A percentile compares a stretch with the other conserved stretches of the same genome.
Conservation (phyloP, 192 early-diverging fungal genomes). For the Phycomyces blakesleeanus region DNA sequence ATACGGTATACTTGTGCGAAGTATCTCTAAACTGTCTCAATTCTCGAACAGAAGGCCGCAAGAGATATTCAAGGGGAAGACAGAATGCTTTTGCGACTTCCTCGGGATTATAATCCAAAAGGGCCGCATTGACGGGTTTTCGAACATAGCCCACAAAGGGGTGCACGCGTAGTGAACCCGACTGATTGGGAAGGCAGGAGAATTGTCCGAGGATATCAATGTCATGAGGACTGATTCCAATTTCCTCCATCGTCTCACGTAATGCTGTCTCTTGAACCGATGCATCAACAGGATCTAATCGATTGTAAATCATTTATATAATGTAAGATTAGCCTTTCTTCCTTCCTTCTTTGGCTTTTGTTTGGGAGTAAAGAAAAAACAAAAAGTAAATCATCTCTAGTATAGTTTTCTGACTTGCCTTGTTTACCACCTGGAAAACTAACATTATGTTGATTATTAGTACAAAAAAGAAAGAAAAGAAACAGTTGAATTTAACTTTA, state of each 20-base stretch:
- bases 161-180: slow-evolving; percentile 52
- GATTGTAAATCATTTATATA: background rate
- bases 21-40: slow-evolving; percentile 51
- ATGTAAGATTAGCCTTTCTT: slow-evolving; percentile 10
- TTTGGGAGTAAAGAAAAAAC: no score
- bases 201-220: slow-evolving; percentile 63
- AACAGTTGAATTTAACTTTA: no score
- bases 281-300: slow-evolving; percentile 51
- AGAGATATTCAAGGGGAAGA: slow-evolving; percentile 62
- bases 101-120: slow-evolving; percentile 48
- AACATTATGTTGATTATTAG: no score
- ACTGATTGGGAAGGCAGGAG: slow-evolving; percentile 58
- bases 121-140: slow-evolving; percentile 37
- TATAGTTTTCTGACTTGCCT: slow-evolving; percentile 16
- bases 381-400: no score
- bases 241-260: slow-evolving; percentile 80
- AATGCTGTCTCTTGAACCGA: slow-evolving; percentile 63
- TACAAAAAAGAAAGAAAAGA: no score
- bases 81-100: slow-evolving; percentile 73
- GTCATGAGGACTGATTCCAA: slow-evolving; percentile 42
- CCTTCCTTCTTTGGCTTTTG: background rate
- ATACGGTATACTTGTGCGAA: slow-evolving; percentile 54
- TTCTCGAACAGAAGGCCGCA: slow-evolving; percentile 40
- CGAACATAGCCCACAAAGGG: slow-evolving; percentile 58
- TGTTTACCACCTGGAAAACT: slow-evolving; percentile 77